A percentile compares a stretch with the other conserved stretches of the same genome.
Evolutionary conservation across 306 rosid genomes (phyloP).

Genomic region (Cyamopsis tetragonoloba): DNA sequence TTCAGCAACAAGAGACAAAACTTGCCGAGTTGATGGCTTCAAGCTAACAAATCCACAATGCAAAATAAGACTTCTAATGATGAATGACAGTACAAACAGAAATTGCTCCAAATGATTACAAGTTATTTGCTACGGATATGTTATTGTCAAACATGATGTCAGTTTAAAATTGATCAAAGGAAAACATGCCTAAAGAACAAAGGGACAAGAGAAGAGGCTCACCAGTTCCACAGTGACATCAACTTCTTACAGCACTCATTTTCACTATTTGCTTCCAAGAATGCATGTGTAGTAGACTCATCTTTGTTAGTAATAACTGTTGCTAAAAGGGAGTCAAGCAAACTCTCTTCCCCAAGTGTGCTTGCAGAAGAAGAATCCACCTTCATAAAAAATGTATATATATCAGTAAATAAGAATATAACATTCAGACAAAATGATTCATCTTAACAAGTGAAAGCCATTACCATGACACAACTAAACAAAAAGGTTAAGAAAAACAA

Average conservation of each 20-base stretch:
- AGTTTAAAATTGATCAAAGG: background rate
- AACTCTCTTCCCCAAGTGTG: constrained; percentile 41
- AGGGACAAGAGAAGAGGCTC: constrained; percentile 17
- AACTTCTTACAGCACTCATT: constrained; percentile 53
- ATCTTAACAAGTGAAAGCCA: background rate
- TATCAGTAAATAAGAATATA: too few relatives aligned
- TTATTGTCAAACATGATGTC: background rate
- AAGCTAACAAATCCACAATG: constrained; percentile 50
- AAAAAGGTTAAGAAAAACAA: background rate
- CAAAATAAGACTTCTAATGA: background rate
- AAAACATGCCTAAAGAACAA: background rate
- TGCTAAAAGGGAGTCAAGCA: constrained; percentile 63
- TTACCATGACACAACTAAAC: background rate
- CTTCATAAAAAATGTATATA: constrained; percentile 34
- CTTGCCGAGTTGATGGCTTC: constrained; percentile 58
- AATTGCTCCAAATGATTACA: background rate
- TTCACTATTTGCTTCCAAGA: constrained; percentile 52
- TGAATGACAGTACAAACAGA: background rate
- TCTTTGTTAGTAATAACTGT: constrained; percentile 42
- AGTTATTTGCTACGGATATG: too few relatives aligned
- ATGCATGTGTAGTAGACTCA: constrained; percentile 40
- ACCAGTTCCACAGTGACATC: constrained; percentile 72
- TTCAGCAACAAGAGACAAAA: constrained; percentile 60
- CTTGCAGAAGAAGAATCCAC: constrained; percentile 45
- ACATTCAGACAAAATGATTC: constrained; percentile 1